Evolutionary conservation across 257 asterid species (phyloP).

Genomic region (Gardenia jasminoides): DNA sequence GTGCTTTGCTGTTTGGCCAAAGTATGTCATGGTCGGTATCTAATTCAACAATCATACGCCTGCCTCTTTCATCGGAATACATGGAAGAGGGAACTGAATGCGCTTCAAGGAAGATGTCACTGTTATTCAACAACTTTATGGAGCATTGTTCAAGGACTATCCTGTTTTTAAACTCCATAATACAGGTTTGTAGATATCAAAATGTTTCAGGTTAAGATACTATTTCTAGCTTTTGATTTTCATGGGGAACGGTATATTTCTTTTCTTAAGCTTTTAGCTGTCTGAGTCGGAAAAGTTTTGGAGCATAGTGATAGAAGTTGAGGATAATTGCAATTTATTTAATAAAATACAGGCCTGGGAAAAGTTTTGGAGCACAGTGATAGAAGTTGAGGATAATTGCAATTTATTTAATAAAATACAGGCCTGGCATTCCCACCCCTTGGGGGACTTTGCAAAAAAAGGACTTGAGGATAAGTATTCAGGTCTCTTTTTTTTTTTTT

Average conservation of each 20-base stretch:
- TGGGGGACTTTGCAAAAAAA: not conserved
- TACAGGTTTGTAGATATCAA: constrained; percentile 54
- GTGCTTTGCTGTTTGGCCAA: constrained; percentile 70
- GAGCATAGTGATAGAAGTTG: not conserved
- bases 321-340: too few relatives aligned
- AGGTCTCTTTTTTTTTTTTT: too few relatives aligned
- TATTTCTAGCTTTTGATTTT: not conserved
- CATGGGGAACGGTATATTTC: not conserved
- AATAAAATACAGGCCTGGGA: too few relatives aligned
- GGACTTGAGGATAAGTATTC: too few relatives aligned
- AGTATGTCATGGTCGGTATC: constrained; percentile 67
- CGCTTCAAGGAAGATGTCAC: constrained; percentile 44
- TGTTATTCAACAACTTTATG: constrained; percentile 59
- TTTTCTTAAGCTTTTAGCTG: not conserved
- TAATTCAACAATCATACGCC: constrained; percentile 73
- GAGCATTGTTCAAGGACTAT: constrained; percentile 68
- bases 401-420: too few relatives aligned
- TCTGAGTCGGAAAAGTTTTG: not conserved
- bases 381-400: not conserved
- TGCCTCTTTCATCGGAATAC: constrained; percentile 78
- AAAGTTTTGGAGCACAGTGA: not conserved
- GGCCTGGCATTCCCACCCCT: too few relatives aligned
- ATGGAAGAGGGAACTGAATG: constrained; percentile 54
- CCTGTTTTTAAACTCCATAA: constrained; percentile 70
- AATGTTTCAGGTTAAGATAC: constrained; percentile 1